Evolutionary conservation across 2,329 filamentous ascomycete species (phyloP).

Genomic region (Cercospora brassicicola): DNA sequence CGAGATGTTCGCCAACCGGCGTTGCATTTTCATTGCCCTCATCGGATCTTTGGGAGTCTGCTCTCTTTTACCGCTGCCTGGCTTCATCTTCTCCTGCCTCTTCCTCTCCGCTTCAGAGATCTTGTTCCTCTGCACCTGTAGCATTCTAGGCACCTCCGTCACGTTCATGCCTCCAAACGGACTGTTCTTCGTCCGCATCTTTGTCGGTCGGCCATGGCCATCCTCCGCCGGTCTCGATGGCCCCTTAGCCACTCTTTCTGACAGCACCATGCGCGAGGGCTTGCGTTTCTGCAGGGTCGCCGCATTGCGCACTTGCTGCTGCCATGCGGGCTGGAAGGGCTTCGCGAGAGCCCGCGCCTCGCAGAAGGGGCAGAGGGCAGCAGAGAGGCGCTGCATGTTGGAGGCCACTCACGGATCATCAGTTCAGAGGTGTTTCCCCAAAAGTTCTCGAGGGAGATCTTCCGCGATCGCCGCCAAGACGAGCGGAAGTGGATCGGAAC

Average conservation of each 20-base stretch:
- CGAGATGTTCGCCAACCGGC: conserved; percentile 70
- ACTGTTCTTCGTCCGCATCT: conserved; percentile 48
- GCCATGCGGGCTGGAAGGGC: conserved; percentile 36
- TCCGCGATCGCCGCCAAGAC: conserved; percentile 6
- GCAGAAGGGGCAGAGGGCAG: conserved; percentile 46
- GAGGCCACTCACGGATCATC: neutral
- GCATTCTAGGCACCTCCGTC: conserved; percentile 41
- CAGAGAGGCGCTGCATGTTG: conserved; percentile 35
- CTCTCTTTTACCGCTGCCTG: conserved; percentile 40
- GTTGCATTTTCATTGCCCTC: conserved; percentile 94
- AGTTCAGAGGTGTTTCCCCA: neutral
- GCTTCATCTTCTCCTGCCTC: conserved; percentile 56
- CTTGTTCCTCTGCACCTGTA: conserved; percentile 32
- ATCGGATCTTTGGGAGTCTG: conserved; percentile 56
- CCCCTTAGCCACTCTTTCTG: conserved; percentile 45
- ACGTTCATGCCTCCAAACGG: conserved; percentile 63
- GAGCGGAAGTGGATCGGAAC: neutral
- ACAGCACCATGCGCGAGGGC: conserved; percentile 55
- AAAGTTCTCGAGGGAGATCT: neutral
- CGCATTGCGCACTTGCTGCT: conserved; percentile 42
- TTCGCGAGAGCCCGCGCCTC: conserved; percentile 39
- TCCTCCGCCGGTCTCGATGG: conserved; percentile 26
- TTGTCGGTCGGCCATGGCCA: conserved; percentile 31
- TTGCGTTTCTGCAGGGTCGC: conserved; percentile 45
- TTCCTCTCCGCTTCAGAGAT: conserved; percentile 47